These are phyloP conservation scores for Dendrobium catenatum DNA, from an alignment of 106 monocot species.

Conservation along the genomic window DNA sequence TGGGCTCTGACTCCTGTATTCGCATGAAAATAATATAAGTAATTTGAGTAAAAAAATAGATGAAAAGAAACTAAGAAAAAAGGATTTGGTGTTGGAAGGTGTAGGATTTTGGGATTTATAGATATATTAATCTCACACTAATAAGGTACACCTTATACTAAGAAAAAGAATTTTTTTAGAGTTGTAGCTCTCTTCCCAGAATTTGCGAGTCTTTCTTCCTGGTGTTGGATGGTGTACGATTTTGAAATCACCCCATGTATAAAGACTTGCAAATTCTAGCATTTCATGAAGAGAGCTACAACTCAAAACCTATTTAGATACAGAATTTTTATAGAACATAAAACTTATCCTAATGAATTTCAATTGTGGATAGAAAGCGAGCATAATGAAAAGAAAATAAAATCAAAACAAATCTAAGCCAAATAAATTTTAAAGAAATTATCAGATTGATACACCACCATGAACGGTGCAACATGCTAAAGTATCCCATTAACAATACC, in stretches of 20 bases:
- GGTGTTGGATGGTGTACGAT: too few relatives aligned
- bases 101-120: background rate
- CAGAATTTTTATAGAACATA: background rate
- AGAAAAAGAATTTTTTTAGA: too few relatives aligned
- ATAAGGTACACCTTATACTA: background rate
- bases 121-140: background rate
- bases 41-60: background rate
- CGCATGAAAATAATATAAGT: constrained; percentile 6
- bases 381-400: background rate
- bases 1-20: constrained; percentile 65
- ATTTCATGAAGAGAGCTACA: background rate
- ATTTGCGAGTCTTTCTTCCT: too few relatives aligned
- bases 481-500: background rate
- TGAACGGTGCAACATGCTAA: background rate
- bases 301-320: background rate
- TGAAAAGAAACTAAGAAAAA: background rate
- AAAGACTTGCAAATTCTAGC: background rate
- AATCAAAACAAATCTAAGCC: background rate
- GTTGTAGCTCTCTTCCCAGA: too few relatives aligned
- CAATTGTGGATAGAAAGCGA: background rate
- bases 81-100: background rate
- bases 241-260: background rate
- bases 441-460: background rate
- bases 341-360: background rate
- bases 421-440: background rate